Evolutionary conservation across 805 yeast genomes (phyloP).

Genomic region (Kuraishia capsulata): DNA sequence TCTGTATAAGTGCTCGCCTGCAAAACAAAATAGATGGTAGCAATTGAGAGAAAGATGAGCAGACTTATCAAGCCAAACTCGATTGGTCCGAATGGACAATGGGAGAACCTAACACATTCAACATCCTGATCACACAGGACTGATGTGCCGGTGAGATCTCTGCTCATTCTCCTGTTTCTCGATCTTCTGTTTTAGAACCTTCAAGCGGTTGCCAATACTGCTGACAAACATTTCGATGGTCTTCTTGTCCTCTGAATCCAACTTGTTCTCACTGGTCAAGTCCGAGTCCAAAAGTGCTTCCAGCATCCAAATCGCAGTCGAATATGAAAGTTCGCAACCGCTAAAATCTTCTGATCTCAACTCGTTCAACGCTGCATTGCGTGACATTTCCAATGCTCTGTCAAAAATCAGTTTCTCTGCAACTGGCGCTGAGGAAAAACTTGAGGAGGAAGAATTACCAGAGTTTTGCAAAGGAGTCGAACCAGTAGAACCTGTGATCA

Average conservation of each 20-base stretch:
- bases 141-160: background rate
- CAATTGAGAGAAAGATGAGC: no score
- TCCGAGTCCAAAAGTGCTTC: slow-evolving; percentile 64
- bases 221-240: slow-evolving; percentile 76
- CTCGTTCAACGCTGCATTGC: slow-evolving; percentile 87
- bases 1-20: no score
- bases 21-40: no score
- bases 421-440: slow-evolving; percentile 26
- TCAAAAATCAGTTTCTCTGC: slow-evolving; percentile 88
- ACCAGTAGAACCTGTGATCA: slow-evolving; percentile 5
- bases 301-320: slow-evolving; percentile 93
- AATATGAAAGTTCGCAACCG: slow-evolving; percentile 82
- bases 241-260: slow-evolving; percentile 65
- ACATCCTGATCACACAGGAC: no score
- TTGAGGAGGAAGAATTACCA: background rate
- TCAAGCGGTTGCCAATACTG: slow-evolving; percentile 73
- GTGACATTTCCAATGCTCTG: slow-evolving; percentile 86
- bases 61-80: no score
- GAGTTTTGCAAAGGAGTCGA: no score
- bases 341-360: slow-evolving; percentile 60
- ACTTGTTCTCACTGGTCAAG: slow-evolving; percentile 27
- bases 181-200: slow-evolving; percentile 59
- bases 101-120: no score
- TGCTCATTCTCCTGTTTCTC: slow-evolving; percentile 10
- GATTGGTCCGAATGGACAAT: no score